Evolutionary conservation across 805 yeast species (phyloP).

Genomic region (Candida incommunis): DNA sequence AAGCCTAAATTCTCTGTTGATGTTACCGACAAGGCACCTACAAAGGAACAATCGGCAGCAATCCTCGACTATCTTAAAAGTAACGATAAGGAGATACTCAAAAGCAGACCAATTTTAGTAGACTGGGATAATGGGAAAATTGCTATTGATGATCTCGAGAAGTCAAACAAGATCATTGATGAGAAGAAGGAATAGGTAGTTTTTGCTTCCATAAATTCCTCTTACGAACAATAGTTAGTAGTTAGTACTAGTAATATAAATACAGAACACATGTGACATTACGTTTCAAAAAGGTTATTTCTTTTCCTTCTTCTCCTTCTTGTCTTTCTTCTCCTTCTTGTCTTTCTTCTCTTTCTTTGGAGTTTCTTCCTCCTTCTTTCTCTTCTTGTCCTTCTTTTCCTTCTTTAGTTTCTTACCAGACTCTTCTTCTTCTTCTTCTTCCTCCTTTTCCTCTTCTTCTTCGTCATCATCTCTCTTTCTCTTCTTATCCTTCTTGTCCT

Average conservation of each 20-base stretch:
- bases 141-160: conserved; percentile 33
- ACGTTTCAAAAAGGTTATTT: conserved; percentile 7
- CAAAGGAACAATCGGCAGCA: conserved; percentile 15
- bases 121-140: conserved; percentile 48
- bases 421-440: conserved; percentile 19
- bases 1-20: conserved; percentile 17
- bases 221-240: neutral
- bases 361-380: conserved; percentile 57
- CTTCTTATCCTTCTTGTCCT: conserved; percentile 5
- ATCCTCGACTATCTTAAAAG: conserved; percentile 9
- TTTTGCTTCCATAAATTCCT: conserved; percentile 1
- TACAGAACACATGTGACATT: conserved; percentile 2
- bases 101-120: conserved; percentile 33
- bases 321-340: conserved; percentile 19
- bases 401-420: conserved; percentile 25
- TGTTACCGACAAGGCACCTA: conserved; percentile 18
- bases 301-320: conserved; percentile 16
- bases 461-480: conserved; percentile 17
- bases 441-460: conserved; percentile 33
- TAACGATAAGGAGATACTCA: conserved; percentile 12
- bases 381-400: conserved; percentile 6
- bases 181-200: conserved; percentile 4
- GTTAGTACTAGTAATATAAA: conserved; percentile 1
- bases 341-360: conserved; percentile 22
- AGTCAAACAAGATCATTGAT: conserved; percentile 30